These are phyloP conservation scores for Coemansia sp. DNA, from an alignment of 192 early-diverging fungal species.

Conservation along the genomic window DNA sequence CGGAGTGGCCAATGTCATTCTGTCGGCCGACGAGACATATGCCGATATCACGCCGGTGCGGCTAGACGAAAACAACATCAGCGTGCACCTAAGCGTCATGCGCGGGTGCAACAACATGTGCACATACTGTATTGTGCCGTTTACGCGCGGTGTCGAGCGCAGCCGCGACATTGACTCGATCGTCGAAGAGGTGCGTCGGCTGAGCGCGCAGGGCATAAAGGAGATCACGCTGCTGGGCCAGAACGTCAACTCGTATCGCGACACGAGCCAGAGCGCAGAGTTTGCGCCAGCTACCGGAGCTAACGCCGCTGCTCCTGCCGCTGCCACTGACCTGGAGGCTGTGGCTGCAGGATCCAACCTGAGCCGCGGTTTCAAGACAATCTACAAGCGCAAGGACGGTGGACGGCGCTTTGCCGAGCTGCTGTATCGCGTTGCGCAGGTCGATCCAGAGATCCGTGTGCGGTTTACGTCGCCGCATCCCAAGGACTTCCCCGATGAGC, in stretches of 20 bases:
- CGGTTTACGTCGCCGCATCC: conserved; percentile 78
- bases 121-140: conserved; percentile 74
- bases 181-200: conserved; percentile 58
- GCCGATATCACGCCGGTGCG: conserved; percentile 73
- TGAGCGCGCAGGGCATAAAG: conserved; percentile 63
- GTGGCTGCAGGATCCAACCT: conserved; percentile 36
- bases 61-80: conserved; percentile 59
- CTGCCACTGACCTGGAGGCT: conserved; percentile 7
- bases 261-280: conserved; percentile 56
- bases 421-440: conserved; percentile 60
- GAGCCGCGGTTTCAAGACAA: conserved; percentile 68
- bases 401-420: conserved; percentile 73
- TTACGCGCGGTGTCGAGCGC: conserved; percentile 71
- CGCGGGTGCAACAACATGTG: conserved; percentile 84
- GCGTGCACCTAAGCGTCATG: conserved; percentile 73
- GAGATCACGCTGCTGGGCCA: conserved; percentile 71
- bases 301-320: no score
- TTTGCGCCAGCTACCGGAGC: no score
- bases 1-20: conserved; percentile 76
- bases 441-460: conserved; percentile 73
- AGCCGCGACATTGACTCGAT: conserved; percentile 68
- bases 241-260: conserved; percentile 78
- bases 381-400: conserved; percentile 71
- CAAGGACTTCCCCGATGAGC: conserved; percentile 74
- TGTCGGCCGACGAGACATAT: conserved; percentile 78